These are phyloP conservation scores for Diaporthe sp. DNA, from an alignment of 2,329 filamentous ascomycete genomes.

Conservation along the genomic window DNA sequence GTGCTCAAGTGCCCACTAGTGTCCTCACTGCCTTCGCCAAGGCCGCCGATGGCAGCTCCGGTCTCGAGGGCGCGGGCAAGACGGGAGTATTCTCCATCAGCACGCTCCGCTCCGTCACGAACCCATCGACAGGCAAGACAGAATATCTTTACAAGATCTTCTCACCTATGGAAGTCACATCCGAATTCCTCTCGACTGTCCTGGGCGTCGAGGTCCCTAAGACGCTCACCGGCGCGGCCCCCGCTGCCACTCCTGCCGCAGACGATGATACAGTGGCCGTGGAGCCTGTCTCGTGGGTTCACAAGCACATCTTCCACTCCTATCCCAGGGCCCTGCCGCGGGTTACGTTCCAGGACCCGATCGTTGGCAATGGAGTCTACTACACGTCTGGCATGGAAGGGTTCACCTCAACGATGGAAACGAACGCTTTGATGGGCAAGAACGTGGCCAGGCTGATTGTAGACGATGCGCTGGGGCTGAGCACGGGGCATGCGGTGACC, in stretches of 20 bases:
- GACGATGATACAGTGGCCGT: slow-evolving; percentile 52
- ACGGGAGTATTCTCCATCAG: slow-evolving; percentile 90
- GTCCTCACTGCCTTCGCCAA: slow-evolving; percentile 86
- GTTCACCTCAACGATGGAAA: slow-evolving; percentile 99
- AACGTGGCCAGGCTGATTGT: slow-evolving; percentile 82
- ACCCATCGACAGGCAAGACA: slow-evolving; percentile 66
- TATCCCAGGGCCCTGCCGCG: slow-evolving; percentile 90
- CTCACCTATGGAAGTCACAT: slow-evolving; percentile 67
- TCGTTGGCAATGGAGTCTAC: slow-evolving; percentile 77
- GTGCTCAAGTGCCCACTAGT: slow-evolving; percentile 74
- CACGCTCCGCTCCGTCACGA: slow-evolving; percentile 74
- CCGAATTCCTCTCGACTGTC: slow-evolving; percentile 66
- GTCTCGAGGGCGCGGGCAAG: slow-evolving; percentile 74
- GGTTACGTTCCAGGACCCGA: slow-evolving; percentile 86
- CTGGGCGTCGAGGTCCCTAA: slow-evolving; percentile 64
- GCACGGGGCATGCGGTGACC: slow-evolving; percentile 31
- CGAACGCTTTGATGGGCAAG: slow-evolving; percentile 90
- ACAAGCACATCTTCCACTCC: slow-evolving; percentile 83
- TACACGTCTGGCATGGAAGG: slow-evolving; percentile 86
- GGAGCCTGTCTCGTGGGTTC: slow-evolving; percentile 79
- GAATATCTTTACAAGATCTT: slow-evolving; percentile 78
- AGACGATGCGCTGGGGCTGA: slow-evolving; percentile 65
- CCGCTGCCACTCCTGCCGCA: slow-evolving; percentile 41
- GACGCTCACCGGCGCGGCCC: slow-evolving; percentile 43
- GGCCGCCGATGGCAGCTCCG: slow-evolving; percentile 65